These are phyloP conservation scores for Tetraselmis chui DNA, from an alignment of 139 green algal genomes.

Conservation along the genomic window DNA sequence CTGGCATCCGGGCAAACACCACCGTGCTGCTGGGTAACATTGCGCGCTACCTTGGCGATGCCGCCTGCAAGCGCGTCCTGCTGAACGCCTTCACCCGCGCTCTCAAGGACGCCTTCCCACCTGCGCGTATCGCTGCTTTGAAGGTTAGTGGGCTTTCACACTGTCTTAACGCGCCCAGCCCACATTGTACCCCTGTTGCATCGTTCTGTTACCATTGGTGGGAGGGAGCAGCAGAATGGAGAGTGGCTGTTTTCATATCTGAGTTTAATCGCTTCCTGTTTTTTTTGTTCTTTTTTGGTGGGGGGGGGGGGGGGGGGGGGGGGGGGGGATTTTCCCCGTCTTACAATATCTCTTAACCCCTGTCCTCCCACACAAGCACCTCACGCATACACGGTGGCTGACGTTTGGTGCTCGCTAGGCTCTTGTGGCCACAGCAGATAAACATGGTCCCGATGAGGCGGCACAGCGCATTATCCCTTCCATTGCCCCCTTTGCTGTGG, in stretches of 20 bases:
- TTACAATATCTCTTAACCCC: too few species aligned
- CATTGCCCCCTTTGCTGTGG: slow-evolving; percentile 66
- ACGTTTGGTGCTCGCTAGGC: slow-evolving; percentile 43
- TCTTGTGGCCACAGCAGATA: slow-evolving; percentile 59
- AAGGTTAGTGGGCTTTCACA: slow-evolving; percentile 14
- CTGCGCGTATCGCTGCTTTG: slow-evolving; percentile 61
- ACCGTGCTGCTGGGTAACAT: slow-evolving; percentile 96
- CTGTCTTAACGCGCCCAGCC: not conserved
- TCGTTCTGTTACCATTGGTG: not conserved
- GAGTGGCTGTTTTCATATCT: not conserved
- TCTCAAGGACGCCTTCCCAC: slow-evolving; percentile 81
- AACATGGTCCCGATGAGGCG: slow-evolving; percentile 66
- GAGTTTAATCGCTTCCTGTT: too few species aligned
- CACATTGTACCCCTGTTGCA: too few species aligned
- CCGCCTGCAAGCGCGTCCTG: slow-evolving; percentile 75
- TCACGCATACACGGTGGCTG: not conserved
- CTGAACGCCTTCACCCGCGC: slow-evolving; percentile 92
- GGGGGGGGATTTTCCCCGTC: too few species aligned
- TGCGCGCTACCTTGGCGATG: slow-evolving; percentile 69
- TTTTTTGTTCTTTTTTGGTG: too few species aligned
- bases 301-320: too few species aligned
- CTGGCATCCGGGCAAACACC: slow-evolving; percentile 95
- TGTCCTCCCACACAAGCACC: too few species aligned
- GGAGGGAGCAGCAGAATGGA: not conserved
- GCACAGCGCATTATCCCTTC: slow-evolving; percentile 71